Base-by-base conservation (phyloP, 148 eudicot genomes). In the Gaultheria prostrata region DNA sequence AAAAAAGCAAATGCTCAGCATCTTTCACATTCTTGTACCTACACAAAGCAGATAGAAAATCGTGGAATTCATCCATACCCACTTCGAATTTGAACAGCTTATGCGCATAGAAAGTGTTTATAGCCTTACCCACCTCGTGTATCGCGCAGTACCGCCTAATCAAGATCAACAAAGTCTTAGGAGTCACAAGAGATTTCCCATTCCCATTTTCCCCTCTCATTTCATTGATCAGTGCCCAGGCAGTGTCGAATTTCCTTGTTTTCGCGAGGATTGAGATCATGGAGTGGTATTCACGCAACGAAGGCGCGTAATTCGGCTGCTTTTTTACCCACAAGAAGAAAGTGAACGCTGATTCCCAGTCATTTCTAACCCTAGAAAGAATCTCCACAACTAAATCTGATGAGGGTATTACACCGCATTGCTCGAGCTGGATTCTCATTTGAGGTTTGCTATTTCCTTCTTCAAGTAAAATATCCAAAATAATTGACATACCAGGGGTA, bases 11-110 rank as follows among this genome's bases (percentile, higher is more conserved):
- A 86, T 91, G 91, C 88, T 95, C 98, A 28, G 98, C 98, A 84
- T 95, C 98, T 84, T 89, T 92, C 51, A 95, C 97, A 72, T 95
- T 95, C 84, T 95, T 95, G 89, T 95, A 95, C 26, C 97, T 88
- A 54, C 95, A 90, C 20, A 95, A 93, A 0, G 98, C 97, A 20
- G 95, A 89, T 8, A 95, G 91, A 88, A 95, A 91, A 71, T 87
- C 86, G 46, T 95, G 98, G 77, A 95, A 95, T 65, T 94, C 97
- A 70, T 87, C 93, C 86, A 92, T n/a, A 5, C 94, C 90, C 3
- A 89, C 35, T n/a, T 80, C 85, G 77, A 95, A 87, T 77, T 88
- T 87, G 82, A 94, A 95, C 56, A 89, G 85, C 82, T 89, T 91
- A 85, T 90, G 90, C 53, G 93, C 93, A 70, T 94, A 95, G 79